These are phyloP conservation scores for Cytospora leucostoma DNA, from an alignment of 2,329 filamentous ascomycete species.

Conservation along the genomic window DNA sequence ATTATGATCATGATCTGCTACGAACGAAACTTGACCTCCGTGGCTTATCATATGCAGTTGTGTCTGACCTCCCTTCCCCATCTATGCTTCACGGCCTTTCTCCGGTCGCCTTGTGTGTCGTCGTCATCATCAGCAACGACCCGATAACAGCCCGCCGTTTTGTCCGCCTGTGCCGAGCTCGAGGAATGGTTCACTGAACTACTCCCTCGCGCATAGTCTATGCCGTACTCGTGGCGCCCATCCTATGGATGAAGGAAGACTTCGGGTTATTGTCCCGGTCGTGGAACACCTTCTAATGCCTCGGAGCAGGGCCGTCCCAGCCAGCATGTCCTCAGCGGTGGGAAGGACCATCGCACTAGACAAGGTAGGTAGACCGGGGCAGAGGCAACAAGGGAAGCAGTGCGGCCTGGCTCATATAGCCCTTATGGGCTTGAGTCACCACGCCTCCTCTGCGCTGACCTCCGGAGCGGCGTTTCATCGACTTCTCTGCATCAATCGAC, in stretches of 20 bases:
- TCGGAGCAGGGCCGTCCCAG: not conserved
- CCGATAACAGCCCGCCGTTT: not conserved
- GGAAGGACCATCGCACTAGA: not conserved
- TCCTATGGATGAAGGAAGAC: no score
- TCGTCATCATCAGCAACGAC: not conserved
- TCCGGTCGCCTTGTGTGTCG: not conserved
- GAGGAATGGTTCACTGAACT: not conserved
- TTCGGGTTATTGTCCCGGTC: no score
- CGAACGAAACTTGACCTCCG: not conserved
- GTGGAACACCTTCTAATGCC: no score
- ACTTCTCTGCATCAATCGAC: no score
- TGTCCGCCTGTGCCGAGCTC: not conserved
- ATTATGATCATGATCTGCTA: slow-evolving; percentile 1
- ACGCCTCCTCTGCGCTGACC: not conserved
- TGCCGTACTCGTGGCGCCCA: not conserved
- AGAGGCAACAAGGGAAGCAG: not conserved
- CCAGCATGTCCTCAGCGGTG: not conserved
- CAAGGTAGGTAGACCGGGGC: not conserved
- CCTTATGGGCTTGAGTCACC: not conserved
- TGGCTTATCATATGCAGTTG: not conserved
- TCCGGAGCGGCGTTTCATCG: not conserved
- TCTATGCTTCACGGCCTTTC: not conserved
- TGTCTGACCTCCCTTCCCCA: not conserved
- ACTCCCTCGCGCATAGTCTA: not conserved
- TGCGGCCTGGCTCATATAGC: not conserved